Evolutionary conservation across 2,329 filamentous ascomycete genomes (phyloP).

Genomic region (Pseudovirgaria hyperparasitica): DNA sequence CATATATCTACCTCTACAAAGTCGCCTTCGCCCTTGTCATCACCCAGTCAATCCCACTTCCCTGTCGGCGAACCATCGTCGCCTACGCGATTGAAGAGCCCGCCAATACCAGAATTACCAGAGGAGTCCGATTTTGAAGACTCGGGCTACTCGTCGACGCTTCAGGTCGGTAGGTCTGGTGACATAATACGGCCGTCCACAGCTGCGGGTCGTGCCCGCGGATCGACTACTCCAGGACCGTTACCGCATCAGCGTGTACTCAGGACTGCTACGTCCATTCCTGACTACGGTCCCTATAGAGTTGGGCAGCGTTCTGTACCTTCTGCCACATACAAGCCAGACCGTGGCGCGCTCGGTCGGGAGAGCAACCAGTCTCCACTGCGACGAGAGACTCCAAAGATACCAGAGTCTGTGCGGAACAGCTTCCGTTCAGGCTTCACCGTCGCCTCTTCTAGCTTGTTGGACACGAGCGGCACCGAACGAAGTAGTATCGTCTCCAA

Average conservation of each 20-base stretch:
- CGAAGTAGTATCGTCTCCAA: conserved; percentile 73
- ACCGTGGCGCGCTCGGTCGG: conserved; percentile 11
- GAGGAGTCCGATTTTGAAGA: too few species aligned
- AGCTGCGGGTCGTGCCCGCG: conserved; percentile 8
- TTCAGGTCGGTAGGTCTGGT: too few species aligned
- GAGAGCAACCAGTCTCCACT: conserved; percentile 18
- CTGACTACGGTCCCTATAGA: conserved; percentile 20
- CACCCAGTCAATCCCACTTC: too few species aligned
- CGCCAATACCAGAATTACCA: too few species aligned
- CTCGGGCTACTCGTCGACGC: too few species aligned
- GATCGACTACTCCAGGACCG: conserved; percentile 15
- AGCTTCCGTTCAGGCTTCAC: conserved; percentile 50
- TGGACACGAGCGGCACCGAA: conserved; percentile 54
- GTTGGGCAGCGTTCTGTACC: conserved; percentile 15
- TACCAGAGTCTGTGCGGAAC: conserved; percentile 34
- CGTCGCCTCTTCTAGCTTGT: conserved; percentile 41
- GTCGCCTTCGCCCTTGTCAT: too few species aligned
- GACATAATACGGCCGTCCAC: conserved; percentile 8
- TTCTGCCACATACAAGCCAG: conserved; percentile 22
- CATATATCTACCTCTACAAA: too few species aligned
- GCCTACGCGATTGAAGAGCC: too few species aligned
- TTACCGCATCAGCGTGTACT: conserved; percentile 13
- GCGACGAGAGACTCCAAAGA: conserved; percentile 18
- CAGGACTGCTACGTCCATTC: conserved; percentile 23
- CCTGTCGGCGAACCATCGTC: too few species aligned